Conservation (phyloP, 768 basidiomycete genomes). For the Rhodotorula sphaerocarpa region DNA sequence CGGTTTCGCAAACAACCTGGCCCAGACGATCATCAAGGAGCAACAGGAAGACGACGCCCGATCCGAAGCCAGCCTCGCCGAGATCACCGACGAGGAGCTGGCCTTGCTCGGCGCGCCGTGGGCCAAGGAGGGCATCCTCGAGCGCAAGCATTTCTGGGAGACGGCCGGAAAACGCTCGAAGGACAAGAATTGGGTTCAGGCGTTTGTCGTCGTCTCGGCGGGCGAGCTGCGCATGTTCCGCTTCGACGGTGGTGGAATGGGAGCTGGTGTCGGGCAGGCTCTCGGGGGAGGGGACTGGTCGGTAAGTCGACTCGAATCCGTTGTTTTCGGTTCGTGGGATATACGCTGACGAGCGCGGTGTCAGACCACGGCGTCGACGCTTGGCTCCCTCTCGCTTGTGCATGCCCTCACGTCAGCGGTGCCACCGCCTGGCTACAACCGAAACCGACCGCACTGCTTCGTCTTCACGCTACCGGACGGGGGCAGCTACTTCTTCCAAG, state of each 20-base stretch:
- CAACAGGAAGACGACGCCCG: conserved; percentile 72
- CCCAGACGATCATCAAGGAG: conserved; percentile 92
- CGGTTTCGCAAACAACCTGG: conserved; percentile 96
- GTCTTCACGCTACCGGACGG: conserved; percentile 79
- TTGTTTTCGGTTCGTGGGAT: not conserved
- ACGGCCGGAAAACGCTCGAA: conserved; percentile 69
- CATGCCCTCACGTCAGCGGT: conserved; percentile 81
- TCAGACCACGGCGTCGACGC: conserved; percentile 74
- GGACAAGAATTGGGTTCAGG: conserved; percentile 85
- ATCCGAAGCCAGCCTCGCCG: conserved; percentile 53
- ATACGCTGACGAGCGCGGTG: conserved; percentile 1
- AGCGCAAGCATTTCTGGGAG: conserved; percentile 92
- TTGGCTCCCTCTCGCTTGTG: conserved; percentile 73
- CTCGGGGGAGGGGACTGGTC: conserved; percentile 98
- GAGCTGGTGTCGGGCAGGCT: conserved; percentile 44
- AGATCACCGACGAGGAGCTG: conserved; percentile 69
- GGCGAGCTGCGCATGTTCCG: conserved; percentile 93
- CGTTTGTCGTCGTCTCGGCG: conserved; percentile 89
- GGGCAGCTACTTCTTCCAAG: conserved; percentile 95
- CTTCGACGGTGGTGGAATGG: conserved; percentile 48
- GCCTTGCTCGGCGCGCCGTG: conserved; percentile 92
- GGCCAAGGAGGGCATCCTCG: conserved; percentile 97
- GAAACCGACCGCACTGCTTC: conserved; percentile 88
- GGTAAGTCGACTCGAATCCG: conserved; percentile 51
- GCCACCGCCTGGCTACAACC: conserved; percentile 84